Percentiles rank a stretch among this genome's conserved stretches.
Conservation (phyloP, 768 basidiomycete genomes). For the Pleurotus platypus region DNA sequence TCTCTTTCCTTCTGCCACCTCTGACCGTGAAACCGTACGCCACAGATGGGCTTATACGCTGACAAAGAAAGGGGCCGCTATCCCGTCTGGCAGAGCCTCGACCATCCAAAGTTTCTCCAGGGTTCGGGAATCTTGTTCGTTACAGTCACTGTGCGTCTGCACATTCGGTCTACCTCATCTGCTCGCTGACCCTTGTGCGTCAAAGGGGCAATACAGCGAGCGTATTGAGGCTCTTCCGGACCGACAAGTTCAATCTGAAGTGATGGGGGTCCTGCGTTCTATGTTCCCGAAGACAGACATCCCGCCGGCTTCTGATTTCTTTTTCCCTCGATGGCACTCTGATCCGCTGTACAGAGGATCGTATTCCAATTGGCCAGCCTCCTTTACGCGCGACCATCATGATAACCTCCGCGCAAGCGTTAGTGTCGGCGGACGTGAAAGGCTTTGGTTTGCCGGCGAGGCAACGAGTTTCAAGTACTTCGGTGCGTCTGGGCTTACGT, state of each 20-base stretch:
- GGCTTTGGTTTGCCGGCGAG: slow-evolving; percentile 64
- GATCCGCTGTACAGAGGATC: slow-evolving; percentile 56
- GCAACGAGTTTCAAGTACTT: slow-evolving; percentile 55
- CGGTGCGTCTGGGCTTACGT: slow-evolving; percentile 31
- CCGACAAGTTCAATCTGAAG: slow-evolving; percentile 44
- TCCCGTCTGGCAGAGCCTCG: slow-evolving; percentile 66
- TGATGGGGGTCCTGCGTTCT: slow-evolving; percentile 48
- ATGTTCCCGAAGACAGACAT: slow-evolving; percentile 59
- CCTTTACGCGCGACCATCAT: slow-evolving; percentile 51
- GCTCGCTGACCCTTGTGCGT: background rate
- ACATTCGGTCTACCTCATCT: background rate
- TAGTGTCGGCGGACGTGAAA: slow-evolving; percentile 16
- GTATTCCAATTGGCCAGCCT: slow-evolving; percentile 69
- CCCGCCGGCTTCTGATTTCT: slow-evolving; percentile 54
- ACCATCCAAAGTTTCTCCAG: slow-evolving; percentile 53
- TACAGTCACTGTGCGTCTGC: slow-evolving; percentile 39
- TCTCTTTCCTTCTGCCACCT: background rate
- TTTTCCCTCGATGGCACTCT: slow-evolving; percentile 50
- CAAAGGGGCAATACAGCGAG: slow-evolving; percentile 56
- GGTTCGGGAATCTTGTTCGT: slow-evolving; percentile 57
- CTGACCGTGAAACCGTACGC: background rate
- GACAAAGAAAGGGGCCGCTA: slow-evolving; percentile 56
- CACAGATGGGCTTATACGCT: slow-evolving; percentile 54
- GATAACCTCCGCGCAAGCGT: slow-evolving; percentile 56
- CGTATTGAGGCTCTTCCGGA: slow-evolving; percentile 54